These are phyloP conservation scores for Solanum okadae DNA, from an alignment of 257 asterid species.

Conservation along the genomic window DNA sequence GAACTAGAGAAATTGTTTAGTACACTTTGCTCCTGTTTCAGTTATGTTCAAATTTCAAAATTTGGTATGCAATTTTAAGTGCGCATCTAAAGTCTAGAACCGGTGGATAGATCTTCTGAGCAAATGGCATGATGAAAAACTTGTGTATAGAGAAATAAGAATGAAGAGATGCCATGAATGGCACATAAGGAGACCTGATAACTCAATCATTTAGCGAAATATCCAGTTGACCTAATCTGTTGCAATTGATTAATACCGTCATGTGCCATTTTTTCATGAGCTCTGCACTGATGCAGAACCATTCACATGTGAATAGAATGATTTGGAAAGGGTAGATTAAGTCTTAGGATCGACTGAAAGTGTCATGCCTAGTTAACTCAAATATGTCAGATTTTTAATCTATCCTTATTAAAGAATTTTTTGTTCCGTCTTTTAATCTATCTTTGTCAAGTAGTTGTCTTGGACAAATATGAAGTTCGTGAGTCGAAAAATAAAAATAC, in stretches of 20 bases:
- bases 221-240: not conserved
- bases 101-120: not conserved
- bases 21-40: not conserved
- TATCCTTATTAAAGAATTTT: not conserved
- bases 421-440: not conserved
- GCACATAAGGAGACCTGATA: not conserved
- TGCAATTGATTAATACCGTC: not conserved
- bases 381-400: not conserved
- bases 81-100: not conserved
- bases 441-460: not conserved
- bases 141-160: not conserved
- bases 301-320: not conserved
- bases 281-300: not conserved
- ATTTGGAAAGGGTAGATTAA: not conserved
- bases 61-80: not conserved
- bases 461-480: not conserved
- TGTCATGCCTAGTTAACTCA: not conserved
- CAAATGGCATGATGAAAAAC: not conserved
- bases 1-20: not conserved
- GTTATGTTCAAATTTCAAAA: not conserved
- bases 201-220: not conserved
- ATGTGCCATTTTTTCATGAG: not conserved
- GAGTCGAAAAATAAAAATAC: not conserved
- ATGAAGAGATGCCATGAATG: not conserved
- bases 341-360: not conserved